phyloP scores from a whole-genome alignment of 306 rosid species.

The Begonia masoniana region DNA sequence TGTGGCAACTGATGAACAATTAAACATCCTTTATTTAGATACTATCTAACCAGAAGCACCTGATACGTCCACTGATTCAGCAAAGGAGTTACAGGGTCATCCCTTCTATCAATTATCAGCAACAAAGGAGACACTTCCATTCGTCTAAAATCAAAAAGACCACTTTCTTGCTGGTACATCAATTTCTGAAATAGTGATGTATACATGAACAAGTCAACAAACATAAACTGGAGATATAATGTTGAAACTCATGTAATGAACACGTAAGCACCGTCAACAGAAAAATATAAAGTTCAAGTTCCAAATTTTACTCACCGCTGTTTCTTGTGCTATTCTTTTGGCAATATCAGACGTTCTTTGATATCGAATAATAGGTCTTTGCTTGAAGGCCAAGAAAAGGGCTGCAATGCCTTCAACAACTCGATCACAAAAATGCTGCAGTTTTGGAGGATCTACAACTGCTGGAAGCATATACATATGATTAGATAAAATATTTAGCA shows the following conservation, averaged over 20 bases:
- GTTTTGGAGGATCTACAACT: constrained; percentile 57
- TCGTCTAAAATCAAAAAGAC: constrained; percentile 90
- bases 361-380: constrained; percentile 80
- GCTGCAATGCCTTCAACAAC: constrained; percentile 86
- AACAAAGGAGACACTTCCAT: constrained; percentile 77
- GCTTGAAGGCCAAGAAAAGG: constrained; percentile 71
- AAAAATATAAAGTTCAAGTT: constrained; percentile 1
- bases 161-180: constrained; percentile 93
- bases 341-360: constrained; percentile 89
- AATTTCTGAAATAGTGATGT: constrained; percentile 49
- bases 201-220: constrained; percentile 6
- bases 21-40: not conserved
- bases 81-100: constrained; percentile 86
- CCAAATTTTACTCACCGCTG: constrained; percentile 37
- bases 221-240: constrained; percentile 1
- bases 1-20: not conserved
- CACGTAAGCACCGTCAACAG: not conserved
- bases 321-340: constrained; percentile 83
- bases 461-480: constrained; percentile 89
- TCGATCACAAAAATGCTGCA: constrained; percentile 58
- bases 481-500: constrained; percentile 62
- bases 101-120: constrained; percentile 92
- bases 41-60: constrained; percentile 26
- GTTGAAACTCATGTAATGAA: too few relatives aligned
- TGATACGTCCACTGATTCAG: constrained; percentile 97